Evolutionary conservation across 2,329 filamentous ascomycete genomes (phyloP), one percentile per base, ranked within the genome.

Genomic region (Penicillium janthinellum): DNA sequence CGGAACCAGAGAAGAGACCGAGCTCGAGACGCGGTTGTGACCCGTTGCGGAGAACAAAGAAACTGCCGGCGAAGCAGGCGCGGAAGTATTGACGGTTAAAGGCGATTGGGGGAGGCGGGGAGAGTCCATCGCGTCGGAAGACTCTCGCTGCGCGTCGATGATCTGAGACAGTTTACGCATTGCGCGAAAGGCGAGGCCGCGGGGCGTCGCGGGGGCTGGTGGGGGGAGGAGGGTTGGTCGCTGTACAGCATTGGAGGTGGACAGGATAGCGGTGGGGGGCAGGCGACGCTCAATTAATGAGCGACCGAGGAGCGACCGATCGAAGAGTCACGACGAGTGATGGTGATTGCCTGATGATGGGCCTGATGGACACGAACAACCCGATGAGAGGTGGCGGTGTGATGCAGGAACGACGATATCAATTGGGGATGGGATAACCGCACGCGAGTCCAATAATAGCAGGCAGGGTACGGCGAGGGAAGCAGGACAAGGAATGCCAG

Each of bases 1-100:
- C 57, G 82, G 88, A 63, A 82, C 79, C 8, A 90, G 82, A 5
- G 92, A 96, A 1, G 92, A 96, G 31, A 84, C 83, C 0, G 92
- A 95, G 77, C 91, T 94, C 14, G 77, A 78, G 56, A 77, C 72
- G 52, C 75, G 75, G 55, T 69, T 73, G 57, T 78, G 77, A 37
- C 74, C 70, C 58, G 70, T 71, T 11, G 70, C 63, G 6, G 77
- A 78, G 62, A 78, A 78, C 28, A 78, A 66, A n/a, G 77, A 79
- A 15, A 73, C 57, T 1, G 72, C 74, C 22, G 77, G 77, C 17
- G 77, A 79, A 20, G 72, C 74, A 5, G 76, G 74, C 15, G 73
- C 73, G 20, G 77, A 77, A 14, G 75, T 73, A 59, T 70, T 64
- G 50, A 67, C 63, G 22, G 70, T 73, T 54, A 73, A 66, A 5